Evolutionary conservation across 306 rosid species (phyloP).

Genomic region (Acacia confusa): DNA sequence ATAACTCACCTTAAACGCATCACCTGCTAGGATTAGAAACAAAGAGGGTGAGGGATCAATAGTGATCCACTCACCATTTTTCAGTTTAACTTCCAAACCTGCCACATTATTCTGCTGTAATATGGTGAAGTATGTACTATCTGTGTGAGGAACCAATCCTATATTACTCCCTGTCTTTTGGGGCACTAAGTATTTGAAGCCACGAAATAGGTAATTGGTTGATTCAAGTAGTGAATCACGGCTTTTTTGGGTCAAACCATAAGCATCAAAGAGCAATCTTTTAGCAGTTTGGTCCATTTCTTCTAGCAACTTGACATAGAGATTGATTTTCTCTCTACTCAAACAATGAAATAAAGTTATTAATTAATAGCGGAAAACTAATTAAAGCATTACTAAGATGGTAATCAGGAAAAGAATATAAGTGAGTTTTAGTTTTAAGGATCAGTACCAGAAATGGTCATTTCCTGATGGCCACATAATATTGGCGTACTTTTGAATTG

Average conservation of each 20-base stretch:
- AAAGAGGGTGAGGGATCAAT: slow-evolving; percentile 31
- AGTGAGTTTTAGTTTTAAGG: not conserved
- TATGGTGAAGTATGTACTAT: too few relatives aligned
- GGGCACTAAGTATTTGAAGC: slow-evolving; percentile 23
- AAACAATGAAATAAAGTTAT: not conserved
- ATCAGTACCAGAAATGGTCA: slow-evolving; percentile 36
- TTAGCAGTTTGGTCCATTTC: too few relatives aligned
- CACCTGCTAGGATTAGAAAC: slow-evolving; percentile 38
- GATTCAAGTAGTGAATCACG: too few relatives aligned
- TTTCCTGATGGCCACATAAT: slow-evolving; percentile 28
- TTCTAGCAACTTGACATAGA: too few relatives aligned
- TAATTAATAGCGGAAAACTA: not conserved
- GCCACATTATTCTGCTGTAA: too few relatives aligned
- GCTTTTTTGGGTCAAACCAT: too few relatives aligned
- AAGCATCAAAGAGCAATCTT: too few relatives aligned
- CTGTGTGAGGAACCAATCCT: slow-evolving; percentile 19
- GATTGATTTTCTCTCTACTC: too few relatives aligned
- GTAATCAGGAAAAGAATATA: not conserved
- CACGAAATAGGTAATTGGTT: too few relatives aligned
- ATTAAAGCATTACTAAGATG: too few relatives aligned
- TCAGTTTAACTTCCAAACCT: too few relatives aligned
- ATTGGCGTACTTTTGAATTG: slow-evolving; percentile 6
- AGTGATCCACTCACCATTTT: not conserved
- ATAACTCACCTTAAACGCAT: slow-evolving; percentile 33
- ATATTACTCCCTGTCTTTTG: slow-evolving; percentile 14